Evolutionary conservation across 106 monocot genomes (phyloP), one percentile per base, ranked within the genome.

Genomic region (Alisma plantagoaquatica): DNA sequence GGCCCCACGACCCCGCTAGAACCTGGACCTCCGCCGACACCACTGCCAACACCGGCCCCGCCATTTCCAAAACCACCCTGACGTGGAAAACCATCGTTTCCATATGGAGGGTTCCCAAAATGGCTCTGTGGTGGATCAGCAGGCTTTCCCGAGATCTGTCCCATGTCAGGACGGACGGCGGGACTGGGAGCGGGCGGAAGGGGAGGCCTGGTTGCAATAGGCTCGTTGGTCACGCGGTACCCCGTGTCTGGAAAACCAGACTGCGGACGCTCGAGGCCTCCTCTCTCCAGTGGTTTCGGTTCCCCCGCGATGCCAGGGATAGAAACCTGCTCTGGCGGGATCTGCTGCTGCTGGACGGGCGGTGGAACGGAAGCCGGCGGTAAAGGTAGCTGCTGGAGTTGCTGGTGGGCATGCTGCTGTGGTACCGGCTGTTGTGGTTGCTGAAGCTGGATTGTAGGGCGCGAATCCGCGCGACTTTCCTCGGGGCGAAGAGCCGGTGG

Each of bases 241-340:
- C 49, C 49, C 31, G 16, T 29, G 21, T 47, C 12, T 6, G 46
- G n/a, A 0, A 41, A 35, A 10, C 30, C 54, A 41, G 19, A 25
- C 5, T 23, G 42, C 0, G 19, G 16, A 29, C 41, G 15, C 27
- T 49, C 61, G 26, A 32, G 23, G 27, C n/a, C n/a, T n/a, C n/a
- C n/a, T n/a, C n/a, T n/a, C n/a, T n/a, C n/a, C n/a, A n/a, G n/a
- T n/a, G 33, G 51, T 10, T 27, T 63, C 0, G 31, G 19, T 2
- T 57, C 61, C 4, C 32, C 64, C 2, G 30, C 46, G 24, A 66
- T 22, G 3, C 61, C 69, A 16, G 72, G 65, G 61, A 77, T 68
- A 51, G 65, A 68, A 33, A 61, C 42, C 49, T 70, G 69, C 41
- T 70, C 62, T 31, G 27, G 57, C 22, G 14, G 18, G 14, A 53